These are phyloP conservation scores for Trichophyton mentagrophytes DNA, from an alignment of 2,329 filamentous ascomycete species.

Conservation along the genomic window DNA sequence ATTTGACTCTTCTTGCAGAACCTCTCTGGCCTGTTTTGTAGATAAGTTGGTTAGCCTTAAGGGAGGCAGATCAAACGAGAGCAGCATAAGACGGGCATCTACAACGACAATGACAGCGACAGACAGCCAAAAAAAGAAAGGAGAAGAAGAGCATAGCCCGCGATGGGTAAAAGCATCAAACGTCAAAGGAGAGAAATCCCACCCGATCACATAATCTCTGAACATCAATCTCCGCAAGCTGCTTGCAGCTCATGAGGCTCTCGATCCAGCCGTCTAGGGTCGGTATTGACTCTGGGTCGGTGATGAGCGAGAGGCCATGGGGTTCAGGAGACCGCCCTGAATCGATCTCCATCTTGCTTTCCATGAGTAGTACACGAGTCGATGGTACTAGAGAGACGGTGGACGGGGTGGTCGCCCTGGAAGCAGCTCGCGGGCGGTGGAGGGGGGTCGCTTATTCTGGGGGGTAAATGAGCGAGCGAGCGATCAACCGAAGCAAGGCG, in stretches of 20 bases:
- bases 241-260: conserved; percentile 96
- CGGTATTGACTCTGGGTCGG: conserved; percentile 79
- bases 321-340: conserved; percentile 72
- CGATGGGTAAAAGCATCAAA: not conserved
- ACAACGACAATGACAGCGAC: not conserved
- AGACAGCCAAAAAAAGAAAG: not conserved
- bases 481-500: not conserved
- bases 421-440: not conserved
- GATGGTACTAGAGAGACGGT: not conserved
- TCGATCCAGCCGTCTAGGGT: conserved; percentile 98
- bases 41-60: conserved; percentile 1
- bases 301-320: conserved; percentile 59
- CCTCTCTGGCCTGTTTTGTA: conserved; percentile 64
- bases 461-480: not conserved
- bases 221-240: conserved; percentile 86
- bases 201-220: conserved; percentile 97
- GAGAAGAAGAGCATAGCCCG: conserved; percentile 3
- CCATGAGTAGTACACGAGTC: conserved; percentile 49
- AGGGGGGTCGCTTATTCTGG: conserved; percentile 1
- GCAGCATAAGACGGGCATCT: not conserved
- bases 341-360: conserved; percentile 95
- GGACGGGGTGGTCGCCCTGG: not conserved
- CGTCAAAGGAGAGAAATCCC: conserved; percentile 21
- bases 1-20: conserved; percentile 94
- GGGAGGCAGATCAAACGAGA: not conserved